Evolutionary conservation across 192 early-diverging fungal genomes (phyloP).

Genomic region (Coemansia sp.): DNA sequence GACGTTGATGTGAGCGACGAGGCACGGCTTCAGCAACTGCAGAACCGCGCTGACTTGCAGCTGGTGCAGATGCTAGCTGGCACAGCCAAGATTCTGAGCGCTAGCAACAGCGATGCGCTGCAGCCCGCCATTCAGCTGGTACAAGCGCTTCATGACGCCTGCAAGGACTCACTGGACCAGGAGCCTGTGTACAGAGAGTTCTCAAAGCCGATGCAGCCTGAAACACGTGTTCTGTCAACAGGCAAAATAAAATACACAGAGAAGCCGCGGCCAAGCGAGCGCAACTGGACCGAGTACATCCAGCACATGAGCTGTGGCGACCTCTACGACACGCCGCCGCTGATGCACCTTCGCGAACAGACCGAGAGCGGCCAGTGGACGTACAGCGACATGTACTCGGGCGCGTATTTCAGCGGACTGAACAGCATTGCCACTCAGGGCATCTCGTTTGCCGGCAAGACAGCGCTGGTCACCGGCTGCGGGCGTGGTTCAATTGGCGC

Average conservation of each 20-base stretch:
- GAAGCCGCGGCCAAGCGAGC: slow-evolving; percentile 67
- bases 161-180: slow-evolving; percentile 63
- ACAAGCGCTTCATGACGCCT: slow-evolving; percentile 70
- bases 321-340: slow-evolving; percentile 21
- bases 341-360: slow-evolving; percentile 20
- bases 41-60: slow-evolving; percentile 75
- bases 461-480: slow-evolving; percentile 87
- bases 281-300: slow-evolving; percentile 83
- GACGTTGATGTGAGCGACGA: slow-evolving; percentile 64
- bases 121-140: slow-evolving; percentile 54
- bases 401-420: slow-evolving; percentile 74
- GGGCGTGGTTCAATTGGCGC: slow-evolving; percentile 90
- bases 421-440: slow-evolving; percentile 69
- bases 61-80: slow-evolving; percentile 81
- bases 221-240: slow-evolving; percentile 65
- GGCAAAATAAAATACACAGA: slow-evolving; percentile 81
- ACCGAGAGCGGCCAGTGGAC: slow-evolving; percentile 57
- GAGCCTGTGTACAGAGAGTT: slow-evolving; percentile 86
- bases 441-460: slow-evolving; percentile 77
- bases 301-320: slow-evolving; percentile 60
- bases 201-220: slow-evolving; percentile 72
- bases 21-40: slow-evolving; percentile 50
- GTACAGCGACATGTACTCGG: slow-evolving; percentile 67
- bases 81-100: slow-evolving; percentile 56
- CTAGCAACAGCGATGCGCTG: slow-evolving; percentile 65